Percentiles rank a stretch among this genome's conserved stretches.
Conservation (phyloP, 2,329 filamentous ascomycete species). For the Diaporthe citrichinensis region DNA sequence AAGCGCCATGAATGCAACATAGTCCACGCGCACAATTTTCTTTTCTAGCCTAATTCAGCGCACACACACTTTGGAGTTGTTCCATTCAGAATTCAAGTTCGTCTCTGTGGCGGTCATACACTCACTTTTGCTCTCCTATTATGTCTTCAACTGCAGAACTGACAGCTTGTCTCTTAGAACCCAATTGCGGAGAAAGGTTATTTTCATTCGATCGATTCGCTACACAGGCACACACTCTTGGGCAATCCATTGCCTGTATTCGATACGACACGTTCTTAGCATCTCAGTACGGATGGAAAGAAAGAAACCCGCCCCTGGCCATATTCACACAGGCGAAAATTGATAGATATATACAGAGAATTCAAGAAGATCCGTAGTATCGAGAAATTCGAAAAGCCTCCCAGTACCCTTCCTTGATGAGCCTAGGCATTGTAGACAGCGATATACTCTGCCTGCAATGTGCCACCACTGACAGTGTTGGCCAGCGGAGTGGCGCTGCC, state of each 20-base stretch:
- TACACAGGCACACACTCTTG: background rate
- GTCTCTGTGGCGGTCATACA: background rate
- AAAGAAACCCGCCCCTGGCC: background rate
- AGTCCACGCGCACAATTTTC: background rate
- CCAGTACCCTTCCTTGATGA: background rate
- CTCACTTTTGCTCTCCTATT: background rate
- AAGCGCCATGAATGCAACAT: background rate
- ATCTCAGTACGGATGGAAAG: background rate
- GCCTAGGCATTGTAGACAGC: conserved; percentile 17
- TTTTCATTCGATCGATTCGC: background rate
- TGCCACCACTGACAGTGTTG: conserved; percentile 10
- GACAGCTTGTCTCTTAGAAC: background rate
- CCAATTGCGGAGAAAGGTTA: no score
- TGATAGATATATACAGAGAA: conserved; percentile 12
- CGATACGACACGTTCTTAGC: background rate
- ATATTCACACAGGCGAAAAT: background rate
- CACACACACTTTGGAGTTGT: background rate
- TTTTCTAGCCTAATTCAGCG: background rate
- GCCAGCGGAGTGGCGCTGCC: conserved; percentile 11
- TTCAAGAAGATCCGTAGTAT: background rate
- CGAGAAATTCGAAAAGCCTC: background rate
- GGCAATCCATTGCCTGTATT: background rate
- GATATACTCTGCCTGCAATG: conserved; percentile 16
- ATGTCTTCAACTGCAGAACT: background rate
- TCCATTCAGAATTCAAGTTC: background rate